These are phyloP conservation scores for Fusarium ambrosium DNA, from an alignment of 2,329 filamentous ascomycete genomes.

Conservation along the genomic window DNA sequence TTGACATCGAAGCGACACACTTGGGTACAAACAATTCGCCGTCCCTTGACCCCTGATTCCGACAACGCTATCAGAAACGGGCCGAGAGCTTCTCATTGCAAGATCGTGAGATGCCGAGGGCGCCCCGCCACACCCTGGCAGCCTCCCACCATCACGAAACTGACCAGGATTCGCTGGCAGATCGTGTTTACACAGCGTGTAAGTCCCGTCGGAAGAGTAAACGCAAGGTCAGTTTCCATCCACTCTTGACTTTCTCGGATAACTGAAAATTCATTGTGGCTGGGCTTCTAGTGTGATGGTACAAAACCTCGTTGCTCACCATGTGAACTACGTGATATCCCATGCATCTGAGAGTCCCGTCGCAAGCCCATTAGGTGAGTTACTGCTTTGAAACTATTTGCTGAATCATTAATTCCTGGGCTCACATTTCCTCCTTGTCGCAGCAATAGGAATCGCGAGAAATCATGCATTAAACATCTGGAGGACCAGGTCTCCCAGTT, in stretches of 20 bases:
- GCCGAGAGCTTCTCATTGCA: background rate
- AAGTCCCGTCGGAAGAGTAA: background rate
- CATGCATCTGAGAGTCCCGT: background rate
- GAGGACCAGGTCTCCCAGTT: background rate
- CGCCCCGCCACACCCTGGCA: background rate
- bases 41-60: background rate
- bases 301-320: background rate
- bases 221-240: background rate
- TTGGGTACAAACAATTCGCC: background rate
- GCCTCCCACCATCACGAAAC: background rate
- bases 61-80: background rate
- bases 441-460: background rate
- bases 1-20: background rate
- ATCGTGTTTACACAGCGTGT: background rate
- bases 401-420: background rate
- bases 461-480: background rate
- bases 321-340: background rate
- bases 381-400: background rate
- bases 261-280: background rate
- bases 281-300: background rate
- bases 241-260: background rate
- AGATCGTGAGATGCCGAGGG: background rate
- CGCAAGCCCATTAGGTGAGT: background rate
- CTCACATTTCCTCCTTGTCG: background rate
- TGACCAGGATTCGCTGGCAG: background rate